Conservation (phyloP, 2,329 filamentous ascomycete species). For the Fusarium newnesense region DNA sequence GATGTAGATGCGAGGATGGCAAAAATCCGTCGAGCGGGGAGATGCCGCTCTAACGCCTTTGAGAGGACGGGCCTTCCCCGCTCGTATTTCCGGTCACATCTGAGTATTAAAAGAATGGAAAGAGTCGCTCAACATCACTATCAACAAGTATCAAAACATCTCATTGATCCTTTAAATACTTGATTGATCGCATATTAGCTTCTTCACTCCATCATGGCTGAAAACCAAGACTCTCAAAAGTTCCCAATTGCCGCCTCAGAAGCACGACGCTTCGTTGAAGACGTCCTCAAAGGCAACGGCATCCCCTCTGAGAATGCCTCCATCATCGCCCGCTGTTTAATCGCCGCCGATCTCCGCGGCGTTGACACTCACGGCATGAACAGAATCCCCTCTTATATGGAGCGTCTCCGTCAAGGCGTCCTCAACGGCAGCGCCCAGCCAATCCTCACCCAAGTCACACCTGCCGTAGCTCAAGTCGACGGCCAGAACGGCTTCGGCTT, state of each 20-base stretch:
- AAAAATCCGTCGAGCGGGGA: slow-evolving; percentile 26
- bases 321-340: slow-evolving; percentile 73
- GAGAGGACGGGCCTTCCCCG: slow-evolving; percentile 19
- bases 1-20: slow-evolving; percentile 11
- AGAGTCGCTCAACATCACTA: no score
- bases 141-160: not conserved
- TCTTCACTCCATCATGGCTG: slow-evolving; percentile 16
- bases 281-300: slow-evolving; percentile 69
- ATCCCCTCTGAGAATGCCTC: slow-evolving; percentile 68
- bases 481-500: slow-evolving; percentile 81
- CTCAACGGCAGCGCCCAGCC: slow-evolving; percentile 71
- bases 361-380: slow-evolving; percentile 83
- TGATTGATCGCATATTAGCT: not conserved
- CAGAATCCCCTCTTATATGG: slow-evolving; percentile 81
- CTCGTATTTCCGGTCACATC: not conserved
- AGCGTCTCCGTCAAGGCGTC: slow-evolving; percentile 75
- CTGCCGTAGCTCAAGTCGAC: slow-evolving; percentile 75
- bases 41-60: slow-evolving; percentile 21
- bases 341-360: slow-evolving; percentile 80
- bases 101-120: slow-evolving; percentile 11
- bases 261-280: slow-evolving; percentile 60
- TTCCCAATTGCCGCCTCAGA: slow-evolving; percentile 53
- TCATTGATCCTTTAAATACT: not conserved
- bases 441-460: slow-evolving; percentile 69
- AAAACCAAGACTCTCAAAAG: slow-evolving; percentile 25